Base-by-base conservation (phyloP, 2,329 filamentous ascomycete species). In the Fusarium chuoi region DNA sequence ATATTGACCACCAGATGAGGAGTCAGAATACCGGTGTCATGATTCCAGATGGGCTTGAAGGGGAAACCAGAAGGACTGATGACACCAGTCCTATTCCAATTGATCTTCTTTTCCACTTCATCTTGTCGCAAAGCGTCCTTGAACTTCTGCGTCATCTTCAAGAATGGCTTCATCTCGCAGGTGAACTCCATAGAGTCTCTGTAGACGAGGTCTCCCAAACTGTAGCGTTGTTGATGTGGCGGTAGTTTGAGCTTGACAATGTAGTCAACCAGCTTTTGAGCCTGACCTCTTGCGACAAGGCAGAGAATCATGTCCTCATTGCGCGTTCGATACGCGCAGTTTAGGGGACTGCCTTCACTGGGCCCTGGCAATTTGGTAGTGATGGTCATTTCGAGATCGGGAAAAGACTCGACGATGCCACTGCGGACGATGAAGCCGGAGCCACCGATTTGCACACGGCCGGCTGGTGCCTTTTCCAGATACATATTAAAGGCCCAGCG, bases 131-230 rank as follows among this genome's bases (percentile, higher is more conserved):
- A 7, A 33, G 52, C 52, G 22, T 56, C 2, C 4, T 44, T 56
- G 38, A 56, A 56, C 10, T 56, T 0, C 0, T 56, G 22, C 12
- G 52, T 33, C 52, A 56, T 56, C 12, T 1, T 20, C 38, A 56
- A 44, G 38, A 56, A 56, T 15, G 52, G 52, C 12, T 56, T 56
- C 52, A 56, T 9, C 38, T 56, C 52, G 26, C 52, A 56, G 38
- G 6, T 12, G 0, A 56, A 56, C 1, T 1, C 0, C 38, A 56
- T 24, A 0, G 2, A 44, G 2, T 56, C 52, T 14, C 44, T 44
- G 2, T 2, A 1, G 26, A 56, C 24, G 0, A 0, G 0, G n/a
- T n/a, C n/a, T 11, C 52, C 52, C 12, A 56, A 0, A 13, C 0
- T 33, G 15, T 56, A 56, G 0, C 52, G 38, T 2, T 56, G 52